These are phyloP conservation scores for Monosporascus sp. DNA, from an alignment of 2,329 filamentous ascomycete species.

Conservation along the genomic window DNA sequence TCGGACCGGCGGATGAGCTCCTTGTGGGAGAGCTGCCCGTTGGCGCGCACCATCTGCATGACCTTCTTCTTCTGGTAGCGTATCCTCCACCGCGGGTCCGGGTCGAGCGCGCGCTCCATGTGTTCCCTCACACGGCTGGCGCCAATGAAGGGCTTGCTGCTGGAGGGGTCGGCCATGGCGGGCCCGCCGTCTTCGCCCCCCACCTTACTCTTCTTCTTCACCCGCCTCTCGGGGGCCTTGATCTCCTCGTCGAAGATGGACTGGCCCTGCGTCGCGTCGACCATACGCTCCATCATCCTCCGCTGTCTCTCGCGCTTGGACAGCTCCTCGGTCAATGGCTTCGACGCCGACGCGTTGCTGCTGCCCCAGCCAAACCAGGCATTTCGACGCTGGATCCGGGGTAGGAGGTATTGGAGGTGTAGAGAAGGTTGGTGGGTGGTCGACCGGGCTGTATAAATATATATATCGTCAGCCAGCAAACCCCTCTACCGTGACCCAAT, in stretches of 20 bases:
- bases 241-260: conserved; percentile 61
- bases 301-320: conserved; percentile 36
- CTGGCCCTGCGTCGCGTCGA: conserved; percentile 42
- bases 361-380: conserved; percentile 38
- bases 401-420: conserved; percentile 21
- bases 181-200: neutral
- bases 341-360: conserved; percentile 16
- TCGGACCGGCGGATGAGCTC: conserved; percentile 65
- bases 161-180: neutral
- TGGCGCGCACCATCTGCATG: conserved; percentile 65
- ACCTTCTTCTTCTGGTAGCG: conserved; percentile 83
- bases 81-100: conserved; percentile 64
- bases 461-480: neutral
- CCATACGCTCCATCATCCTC: conserved; percentile 37
- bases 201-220: neutral
- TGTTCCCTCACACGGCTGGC: conserved; percentile 43
- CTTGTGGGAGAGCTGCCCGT: conserved; percentile 60
- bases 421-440: conserved; percentile 16
- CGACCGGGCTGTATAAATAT: conserved; percentile 11
- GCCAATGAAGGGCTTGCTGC: conserved; percentile 10
- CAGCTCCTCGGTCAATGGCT: conserved; percentile 24
- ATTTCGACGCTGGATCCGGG: conserved; percentile 33
- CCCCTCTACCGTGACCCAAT: neutral
- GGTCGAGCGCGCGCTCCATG: conserved; percentile 65
- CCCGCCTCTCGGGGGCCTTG: conserved; percentile 25